Conservation (phyloP, 2,329 filamentous ascomycete species). For the Knufia fluminis region DNA sequence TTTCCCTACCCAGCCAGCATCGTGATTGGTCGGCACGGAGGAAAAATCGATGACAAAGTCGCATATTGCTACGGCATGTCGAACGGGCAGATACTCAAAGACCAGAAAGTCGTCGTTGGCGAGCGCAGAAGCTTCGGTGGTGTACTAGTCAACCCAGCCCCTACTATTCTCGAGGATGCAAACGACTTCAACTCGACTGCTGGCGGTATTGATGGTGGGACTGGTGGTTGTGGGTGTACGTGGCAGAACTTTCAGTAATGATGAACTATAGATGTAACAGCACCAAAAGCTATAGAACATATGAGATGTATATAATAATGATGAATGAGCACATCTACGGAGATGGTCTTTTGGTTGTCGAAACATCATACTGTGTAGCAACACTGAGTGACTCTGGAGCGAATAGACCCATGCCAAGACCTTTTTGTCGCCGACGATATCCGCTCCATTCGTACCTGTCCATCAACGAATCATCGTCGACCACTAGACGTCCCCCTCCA, state of each 20-base stretch:
- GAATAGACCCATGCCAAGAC: background rate
- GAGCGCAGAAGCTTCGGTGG: slow-evolving; percentile 46
- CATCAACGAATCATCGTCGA: background rate
- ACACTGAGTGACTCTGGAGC: no score
- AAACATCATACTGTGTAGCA: no score
- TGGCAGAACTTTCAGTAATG: slow-evolving; percentile 45
- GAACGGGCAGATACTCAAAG: slow-evolving; percentile 37
- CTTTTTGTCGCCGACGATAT: background rate
- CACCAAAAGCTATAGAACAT: background rate
- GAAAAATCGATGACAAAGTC: slow-evolving; percentile 44
- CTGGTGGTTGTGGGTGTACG: slow-evolving; percentile 50
- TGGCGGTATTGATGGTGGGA: slow-evolving; percentile 50
- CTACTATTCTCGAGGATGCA: slow-evolving; percentile 33
- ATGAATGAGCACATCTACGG: background rate
- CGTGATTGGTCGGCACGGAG: slow-evolving; percentile 52
- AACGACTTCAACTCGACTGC: slow-evolving; percentile 24
- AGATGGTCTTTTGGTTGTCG: background rate
- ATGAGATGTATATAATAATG: background rate
- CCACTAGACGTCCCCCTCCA: background rate
- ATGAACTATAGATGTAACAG: background rate
- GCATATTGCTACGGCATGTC: slow-evolving; percentile 53
- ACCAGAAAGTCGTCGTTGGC: slow-evolving; percentile 39
- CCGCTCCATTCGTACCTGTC: background rate
- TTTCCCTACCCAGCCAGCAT: slow-evolving; percentile 55
- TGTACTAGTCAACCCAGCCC: slow-evolving; percentile 41